These are phyloP conservation scores for Filobasidium floriforme DNA, from an alignment of 768 basidiomycete genomes.

Conservation along the genomic window DNA sequence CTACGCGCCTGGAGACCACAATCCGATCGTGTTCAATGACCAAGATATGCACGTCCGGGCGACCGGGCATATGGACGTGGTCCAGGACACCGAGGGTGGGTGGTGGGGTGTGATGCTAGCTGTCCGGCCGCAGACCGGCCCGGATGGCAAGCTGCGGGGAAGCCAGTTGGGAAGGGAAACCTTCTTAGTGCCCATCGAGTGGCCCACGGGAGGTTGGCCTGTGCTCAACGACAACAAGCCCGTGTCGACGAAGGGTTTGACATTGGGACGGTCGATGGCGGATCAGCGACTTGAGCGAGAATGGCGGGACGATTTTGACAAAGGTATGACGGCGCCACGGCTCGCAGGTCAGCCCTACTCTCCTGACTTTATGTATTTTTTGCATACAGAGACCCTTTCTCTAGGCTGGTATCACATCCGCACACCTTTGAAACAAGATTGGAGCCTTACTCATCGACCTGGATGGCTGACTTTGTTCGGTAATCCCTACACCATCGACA, in stretches of 20 bases:
- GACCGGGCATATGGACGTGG: constrained; percentile 47
- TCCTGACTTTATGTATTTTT: background rate
- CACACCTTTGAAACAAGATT: constrained; percentile 20
- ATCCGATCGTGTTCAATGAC: constrained; percentile 28
- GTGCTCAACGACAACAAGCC: constrained; percentile 25
- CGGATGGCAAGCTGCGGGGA: constrained; percentile 3
- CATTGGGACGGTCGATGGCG: background rate
- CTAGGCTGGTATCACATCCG: constrained; percentile 29
- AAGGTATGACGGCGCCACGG: background rate
- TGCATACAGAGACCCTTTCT: constrained; percentile 5
- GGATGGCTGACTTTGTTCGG: constrained; percentile 22
- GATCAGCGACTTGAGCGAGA: background rate
- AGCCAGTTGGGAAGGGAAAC: constrained; percentile 47
- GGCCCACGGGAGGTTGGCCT: constrained; percentile 24
- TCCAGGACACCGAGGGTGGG: constrained; percentile 41
- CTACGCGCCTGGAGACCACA: constrained; percentile 26
- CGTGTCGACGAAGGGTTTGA: constrained; percentile 8
- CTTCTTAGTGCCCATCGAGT: constrained; percentile 37
- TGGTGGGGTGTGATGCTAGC: constrained; percentile 41
- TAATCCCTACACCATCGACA: constrained; percentile 10
- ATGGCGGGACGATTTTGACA: constrained; percentile 12
- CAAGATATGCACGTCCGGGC: constrained; percentile 44
- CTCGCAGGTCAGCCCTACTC: background rate
- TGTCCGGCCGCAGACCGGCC: constrained; percentile 15
- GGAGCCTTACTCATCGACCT: constrained; percentile 13